A percentile compares a stretch with the other conserved stretches of the same genome.
Evolutionary conservation across 2,329 filamentous ascomycete species (phyloP).

Genomic region (Scytalidium sp.): DNA sequence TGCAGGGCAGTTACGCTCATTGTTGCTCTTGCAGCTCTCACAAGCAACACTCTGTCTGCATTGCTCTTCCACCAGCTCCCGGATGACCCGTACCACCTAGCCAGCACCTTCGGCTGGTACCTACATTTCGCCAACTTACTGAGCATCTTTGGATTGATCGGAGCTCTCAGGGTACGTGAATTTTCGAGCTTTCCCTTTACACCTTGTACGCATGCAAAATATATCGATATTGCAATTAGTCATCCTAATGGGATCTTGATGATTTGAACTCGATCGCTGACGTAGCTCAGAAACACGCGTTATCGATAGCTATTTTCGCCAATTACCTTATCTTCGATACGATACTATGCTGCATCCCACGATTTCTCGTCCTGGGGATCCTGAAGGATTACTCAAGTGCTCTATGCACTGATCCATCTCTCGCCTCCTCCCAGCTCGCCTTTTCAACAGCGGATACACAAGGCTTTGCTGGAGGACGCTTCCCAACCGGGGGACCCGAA

Average conservation of each 20-base stretch:
- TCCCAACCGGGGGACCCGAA: neutral
- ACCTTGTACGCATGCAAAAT: neutral
- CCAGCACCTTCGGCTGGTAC: constrained; percentile 33
- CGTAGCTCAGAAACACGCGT: constrained; percentile 21
- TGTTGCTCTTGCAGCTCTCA: constrained; percentile 24
- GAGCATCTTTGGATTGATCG: constrained; percentile 38
- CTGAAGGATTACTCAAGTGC: neutral
- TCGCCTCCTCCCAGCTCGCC: neutral
- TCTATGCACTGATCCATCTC: neutral
- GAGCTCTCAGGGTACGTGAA: constrained; percentile 37
- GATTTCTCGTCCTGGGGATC: constrained; percentile 20
- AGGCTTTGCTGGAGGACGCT: neutral
- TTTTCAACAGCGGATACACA: neutral
- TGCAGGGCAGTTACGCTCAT: constrained; percentile 22
- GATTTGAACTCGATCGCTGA: neutral
- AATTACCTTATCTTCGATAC: constrained; percentile 29
- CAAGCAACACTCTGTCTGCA: constrained; percentile 24
- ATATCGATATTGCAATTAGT: constrained; percentile 35
- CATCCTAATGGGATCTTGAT: constrained; percentile 32
- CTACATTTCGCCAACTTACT: constrained; percentile 35
- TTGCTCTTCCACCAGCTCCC: constrained; percentile 27
- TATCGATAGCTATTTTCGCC: constrained; percentile 24
- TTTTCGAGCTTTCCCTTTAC: neutral
- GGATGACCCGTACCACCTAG: constrained; percentile 28
- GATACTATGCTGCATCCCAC: constrained; percentile 23